Conservation (phyloP, 768 basidiomycete species). For the Crassisporium funariophilum region DNA sequence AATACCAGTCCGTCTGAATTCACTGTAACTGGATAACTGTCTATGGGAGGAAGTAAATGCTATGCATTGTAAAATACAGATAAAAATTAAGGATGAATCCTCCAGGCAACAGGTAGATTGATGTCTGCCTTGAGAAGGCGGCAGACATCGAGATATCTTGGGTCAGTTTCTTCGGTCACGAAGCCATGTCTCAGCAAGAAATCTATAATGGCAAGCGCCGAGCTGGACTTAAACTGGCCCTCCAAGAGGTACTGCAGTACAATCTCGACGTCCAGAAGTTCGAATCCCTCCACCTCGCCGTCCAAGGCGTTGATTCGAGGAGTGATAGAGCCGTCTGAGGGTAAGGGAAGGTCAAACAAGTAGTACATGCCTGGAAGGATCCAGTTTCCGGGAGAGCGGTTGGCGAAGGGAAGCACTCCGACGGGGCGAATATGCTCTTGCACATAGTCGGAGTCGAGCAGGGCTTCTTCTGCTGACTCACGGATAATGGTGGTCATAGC, state of each 20-base stretch:
- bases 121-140: constrained; percentile 28
- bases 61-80: not conserved
- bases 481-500: constrained; percentile 39
- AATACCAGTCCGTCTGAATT: no score
- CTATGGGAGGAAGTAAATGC: constrained; percentile 2
- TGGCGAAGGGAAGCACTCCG: constrained; percentile 41
- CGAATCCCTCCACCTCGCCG: constrained; percentile 45
- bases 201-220: constrained; percentile 43
- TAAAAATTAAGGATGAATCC: constrained; percentile 11
- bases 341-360: constrained; percentile 44
- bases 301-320: constrained; percentile 40
- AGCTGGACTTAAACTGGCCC: constrained; percentile 43
- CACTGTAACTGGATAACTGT: not conserved
- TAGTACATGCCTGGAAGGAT: constrained; percentile 48
- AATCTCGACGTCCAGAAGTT: constrained; percentile 34
- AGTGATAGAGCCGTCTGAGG: constrained; percentile 30
- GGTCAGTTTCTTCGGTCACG: constrained; percentile 33
- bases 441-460: constrained; percentile 39
- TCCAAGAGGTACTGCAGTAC: constrained; percentile 35
- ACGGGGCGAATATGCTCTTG: constrained; percentile 29
- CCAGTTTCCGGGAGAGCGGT: constrained; percentile 45
- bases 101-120: constrained; percentile 29
- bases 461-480: constrained; percentile 46
- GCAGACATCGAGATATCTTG: constrained; percentile 33
- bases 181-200: constrained; percentile 42